A percentile compares a stretch with the other conserved stretches of the same genome.
Conservation (phyloP, 139 green algal genomes). For the Chlamydomonas eustigma region DNA sequence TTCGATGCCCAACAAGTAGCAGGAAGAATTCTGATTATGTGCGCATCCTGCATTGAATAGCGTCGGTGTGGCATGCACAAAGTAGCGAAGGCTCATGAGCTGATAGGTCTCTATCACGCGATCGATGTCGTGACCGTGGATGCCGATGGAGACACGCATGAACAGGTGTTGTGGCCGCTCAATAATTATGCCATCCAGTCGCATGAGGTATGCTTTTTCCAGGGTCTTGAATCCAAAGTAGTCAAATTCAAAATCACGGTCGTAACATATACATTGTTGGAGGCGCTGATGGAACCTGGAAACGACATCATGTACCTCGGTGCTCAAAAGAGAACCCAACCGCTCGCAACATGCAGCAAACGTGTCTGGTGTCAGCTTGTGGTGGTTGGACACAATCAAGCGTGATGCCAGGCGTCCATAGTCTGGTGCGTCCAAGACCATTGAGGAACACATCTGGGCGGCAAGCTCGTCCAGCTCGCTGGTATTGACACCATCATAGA, state of each 20-base stretch:
- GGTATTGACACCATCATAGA: constrained; percentile 94
- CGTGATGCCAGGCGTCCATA: constrained; percentile 11
- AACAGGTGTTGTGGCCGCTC: constrained; percentile 45
- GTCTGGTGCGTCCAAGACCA: not conserved
- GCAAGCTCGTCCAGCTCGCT: constrained; percentile 94
- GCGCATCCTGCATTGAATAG: constrained; percentile 42
- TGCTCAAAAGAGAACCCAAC: no score
- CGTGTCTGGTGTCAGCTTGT: constrained; percentile 21
- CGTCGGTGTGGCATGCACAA: constrained; percentile 35
- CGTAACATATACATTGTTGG: constrained; percentile 17
- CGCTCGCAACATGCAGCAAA: constrained; percentile 20
- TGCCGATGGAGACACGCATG: constrained; percentile 35
- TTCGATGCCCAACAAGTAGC: constrained; percentile 34
- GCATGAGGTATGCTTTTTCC: constrained; percentile 21
- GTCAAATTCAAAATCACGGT: constrained; percentile 18
- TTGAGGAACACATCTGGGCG: constrained; percentile 1
- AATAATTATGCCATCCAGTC: not conserved
- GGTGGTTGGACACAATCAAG: constrained; percentile 20
- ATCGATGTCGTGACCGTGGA: constrained; percentile 25
- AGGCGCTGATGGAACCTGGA: no score
- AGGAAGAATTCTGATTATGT: constrained; percentile 22
- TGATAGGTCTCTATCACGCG: constrained; percentile 30
- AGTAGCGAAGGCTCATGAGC: constrained; percentile 13
- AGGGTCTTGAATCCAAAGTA: constrained; percentile 36
- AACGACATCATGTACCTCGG: no score